A percentile compares a stretch with the other conserved stretches of the same genome.
phyloP scores from a whole-genome alignment of 768 basidiomycete genomes.

The Chalciporus piperatus region DNA sequence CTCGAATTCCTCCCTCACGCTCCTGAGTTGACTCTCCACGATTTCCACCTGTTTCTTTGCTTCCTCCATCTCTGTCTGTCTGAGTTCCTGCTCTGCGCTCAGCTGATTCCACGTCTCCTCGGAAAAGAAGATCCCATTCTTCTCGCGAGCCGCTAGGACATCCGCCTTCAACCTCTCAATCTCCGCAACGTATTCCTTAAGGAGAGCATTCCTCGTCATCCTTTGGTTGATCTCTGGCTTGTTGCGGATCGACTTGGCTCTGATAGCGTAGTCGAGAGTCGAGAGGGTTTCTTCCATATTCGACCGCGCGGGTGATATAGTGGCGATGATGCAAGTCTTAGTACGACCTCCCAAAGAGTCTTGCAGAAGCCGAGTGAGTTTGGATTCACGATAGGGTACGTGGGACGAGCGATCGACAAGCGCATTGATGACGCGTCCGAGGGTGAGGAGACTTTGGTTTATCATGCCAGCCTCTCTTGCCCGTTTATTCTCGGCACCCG shows the following conservation, averaged over 20 bases:
- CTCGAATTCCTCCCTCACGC: conserved; percentile 87
- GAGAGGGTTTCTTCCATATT: conserved; percentile 98
- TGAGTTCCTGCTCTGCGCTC: conserved; percentile 69
- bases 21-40: conserved; percentile 76
- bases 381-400: conserved; percentile 96
- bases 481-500: conserved; percentile 91
- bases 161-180: conserved; percentile 93
- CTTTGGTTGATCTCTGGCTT: conserved; percentile 94
- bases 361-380: conserved; percentile 95
- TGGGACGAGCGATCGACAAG: conserved; percentile 90
- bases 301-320: conserved; percentile 88
- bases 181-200: conserved; percentile 92
- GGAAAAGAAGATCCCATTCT: conserved; percentile 93
- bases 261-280: conserved; percentile 93
- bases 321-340: conserved; percentile 97
- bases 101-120: conserved; percentile 89
- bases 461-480: conserved; percentile 99
- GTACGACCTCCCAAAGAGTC: conserved; percentile 98
- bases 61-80: conserved; percentile 76
- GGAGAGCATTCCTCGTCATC: conserved; percentile 85
- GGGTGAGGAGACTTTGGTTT: conserved; percentile 94
- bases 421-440: conserved; percentile 94
- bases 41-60: conserved; percentile 80
- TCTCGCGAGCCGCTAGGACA: conserved; percentile 86
- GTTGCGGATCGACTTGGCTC: conserved; percentile 94